A percentile compares a stretch with the other conserved stretches of the same genome.
Evolutionary conservation across 78 protist genomes (phyloP).

Genomic region (Speleostelium caveatum): DNA sequence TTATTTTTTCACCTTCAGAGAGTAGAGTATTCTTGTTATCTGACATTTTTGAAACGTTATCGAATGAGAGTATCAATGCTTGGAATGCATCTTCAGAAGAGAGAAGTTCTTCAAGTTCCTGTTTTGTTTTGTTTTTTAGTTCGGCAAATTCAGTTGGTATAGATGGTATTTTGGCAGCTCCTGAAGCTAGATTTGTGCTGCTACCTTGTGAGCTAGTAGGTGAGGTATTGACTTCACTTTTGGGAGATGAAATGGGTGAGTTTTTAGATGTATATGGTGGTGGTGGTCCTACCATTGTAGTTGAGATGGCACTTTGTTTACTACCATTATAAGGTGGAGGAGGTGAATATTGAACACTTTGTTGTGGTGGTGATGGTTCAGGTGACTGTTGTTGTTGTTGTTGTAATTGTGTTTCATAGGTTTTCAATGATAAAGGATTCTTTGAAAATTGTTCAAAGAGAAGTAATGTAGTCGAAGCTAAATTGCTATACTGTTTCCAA

Average conservation of each 20-base stretch:
- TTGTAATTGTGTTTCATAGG: background rate
- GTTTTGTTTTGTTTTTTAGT: slow-evolving; percentile 26
- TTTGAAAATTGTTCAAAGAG: slow-evolving; percentile 20
- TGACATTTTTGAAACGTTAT: slow-evolving; percentile 33
- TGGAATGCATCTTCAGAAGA: slow-evolving; percentile 19
- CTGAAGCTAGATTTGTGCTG: slow-evolving; percentile 3
- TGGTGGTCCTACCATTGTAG: slow-evolving; percentile 10
- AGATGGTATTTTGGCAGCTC: slow-evolving; percentile 33
- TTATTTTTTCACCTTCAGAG: slow-evolving; percentile 4
- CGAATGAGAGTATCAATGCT: slow-evolving; percentile 21
- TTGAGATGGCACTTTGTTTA: slow-evolving; percentile 6
- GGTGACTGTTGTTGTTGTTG: background rate
- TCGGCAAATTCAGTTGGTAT: slow-evolving; percentile 39
- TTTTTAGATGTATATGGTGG: background rate
- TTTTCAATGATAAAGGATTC: background rate
- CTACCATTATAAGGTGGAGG: slow-evolving; percentile 11
- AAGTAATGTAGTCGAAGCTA: slow-evolving; percentile 33
- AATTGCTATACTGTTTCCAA: slow-evolving; percentile 19
- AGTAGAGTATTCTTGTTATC: background rate
- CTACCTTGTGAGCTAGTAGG: background rate
- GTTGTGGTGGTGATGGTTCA: background rate
- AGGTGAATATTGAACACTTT: background rate
- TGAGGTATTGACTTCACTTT: background rate
- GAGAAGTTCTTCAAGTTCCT: slow-evolving; percentile 39
- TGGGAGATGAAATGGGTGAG: background rate